These are phyloP conservation scores for Candida labiduridarum DNA, from an alignment of 1,139 yeast genomes.

Conservation along the genomic window DNA sequence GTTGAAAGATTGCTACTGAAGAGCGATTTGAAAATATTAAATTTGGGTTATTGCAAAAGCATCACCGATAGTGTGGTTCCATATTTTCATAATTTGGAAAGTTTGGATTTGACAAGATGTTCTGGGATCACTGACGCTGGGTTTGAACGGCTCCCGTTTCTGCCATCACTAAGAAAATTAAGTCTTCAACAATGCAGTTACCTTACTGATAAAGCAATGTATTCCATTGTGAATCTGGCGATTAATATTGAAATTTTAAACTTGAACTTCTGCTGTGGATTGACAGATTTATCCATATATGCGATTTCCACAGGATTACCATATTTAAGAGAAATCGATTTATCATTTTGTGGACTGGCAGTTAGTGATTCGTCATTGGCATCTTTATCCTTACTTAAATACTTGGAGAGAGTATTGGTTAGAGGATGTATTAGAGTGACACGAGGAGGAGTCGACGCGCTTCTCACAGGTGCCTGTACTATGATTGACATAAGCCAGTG, in stretches of 20 bases:
- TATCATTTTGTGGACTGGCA: slow-evolving; percentile 79
- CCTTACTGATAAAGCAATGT: slow-evolving; percentile 64
- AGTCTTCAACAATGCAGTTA: slow-evolving; percentile 74
- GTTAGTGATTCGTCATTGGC: slow-evolving; percentile 71
- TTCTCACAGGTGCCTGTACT: slow-evolving; percentile 57
- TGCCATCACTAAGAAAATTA: slow-evolving; percentile 54
- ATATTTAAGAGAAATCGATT: slow-evolving; percentile 50
- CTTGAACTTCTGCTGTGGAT: slow-evolving; percentile 73
- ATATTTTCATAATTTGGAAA: slow-evolving; percentile 57
- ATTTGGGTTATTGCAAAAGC: slow-evolving; percentile 73
- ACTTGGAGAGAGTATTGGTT: slow-evolving; percentile 50
- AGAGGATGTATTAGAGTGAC: slow-evolving; percentile 78
- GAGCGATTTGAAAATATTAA: slow-evolving; percentile 47
- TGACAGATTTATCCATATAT: slow-evolving; percentile 69
- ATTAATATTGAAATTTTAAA: slow-evolving; percentile 58
- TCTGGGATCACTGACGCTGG: slow-evolving; percentile 79
- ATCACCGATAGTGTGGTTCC: slow-evolving; percentile 68
- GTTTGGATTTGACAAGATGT: slow-evolving; percentile 69
- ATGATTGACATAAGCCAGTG: slow-evolving; percentile 70
- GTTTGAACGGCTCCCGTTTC: slow-evolving; percentile 58
- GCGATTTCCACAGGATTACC: slow-evolving; percentile 68
- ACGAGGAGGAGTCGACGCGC: slow-evolving; percentile 69
- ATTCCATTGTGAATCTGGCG: slow-evolving; percentile 63
- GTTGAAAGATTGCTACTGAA: slow-evolving; percentile 66
- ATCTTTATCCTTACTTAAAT: slow-evolving; percentile 56